Percentiles rank a stretch among this genome's conserved stretches.
Evolutionary conservation across 2,329 filamentous ascomycete genomes (phyloP).

Genomic region (Trichophyton rubrum): DNA sequence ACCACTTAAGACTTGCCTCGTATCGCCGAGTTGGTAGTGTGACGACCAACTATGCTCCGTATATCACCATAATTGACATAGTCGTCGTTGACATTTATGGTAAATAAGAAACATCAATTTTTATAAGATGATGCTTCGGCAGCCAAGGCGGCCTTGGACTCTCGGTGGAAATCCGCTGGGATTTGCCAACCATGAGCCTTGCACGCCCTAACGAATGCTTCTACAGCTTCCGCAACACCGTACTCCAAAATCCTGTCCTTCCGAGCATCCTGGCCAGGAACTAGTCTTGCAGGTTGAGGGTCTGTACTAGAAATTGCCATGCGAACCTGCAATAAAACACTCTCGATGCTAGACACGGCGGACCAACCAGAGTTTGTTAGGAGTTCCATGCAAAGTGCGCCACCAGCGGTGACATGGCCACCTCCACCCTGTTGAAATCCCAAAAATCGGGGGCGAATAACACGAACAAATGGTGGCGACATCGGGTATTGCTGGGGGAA

Average conservation of each 20-base stretch:
- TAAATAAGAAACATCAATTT: background rate
- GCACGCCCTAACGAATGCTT: constrained; percentile 61
- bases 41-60: too few relatives aligned
- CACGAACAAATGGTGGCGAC: constrained; percentile 70
- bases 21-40: too few relatives aligned
- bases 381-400: constrained; percentile 74
- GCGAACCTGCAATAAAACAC: constrained; percentile 66
- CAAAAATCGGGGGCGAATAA: constrained; percentile 68
- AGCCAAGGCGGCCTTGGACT: background rate
- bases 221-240: constrained; percentile 54
- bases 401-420: constrained; percentile 72
- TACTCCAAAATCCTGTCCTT: constrained; percentile 41
- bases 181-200: constrained; percentile 58
- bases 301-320: constrained; percentile 60
- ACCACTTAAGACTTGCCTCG: too few relatives aligned
- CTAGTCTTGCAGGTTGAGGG: constrained; percentile 59
- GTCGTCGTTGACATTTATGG: too few relatives aligned
- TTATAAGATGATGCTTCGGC: background rate
- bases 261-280: constrained; percentile 14
- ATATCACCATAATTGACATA: too few relatives aligned
- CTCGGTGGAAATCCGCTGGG: constrained; percentile 47
- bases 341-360: constrained; percentile 60
- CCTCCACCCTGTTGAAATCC: constrained; percentile 61
- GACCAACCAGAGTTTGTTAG: constrained; percentile 76
- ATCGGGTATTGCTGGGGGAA: constrained; percentile 67